These are phyloP conservation scores for Hysterangium stoloniferum DNA, from an alignment of 768 basidiomycete genomes.

Conservation along the genomic window DNA sequence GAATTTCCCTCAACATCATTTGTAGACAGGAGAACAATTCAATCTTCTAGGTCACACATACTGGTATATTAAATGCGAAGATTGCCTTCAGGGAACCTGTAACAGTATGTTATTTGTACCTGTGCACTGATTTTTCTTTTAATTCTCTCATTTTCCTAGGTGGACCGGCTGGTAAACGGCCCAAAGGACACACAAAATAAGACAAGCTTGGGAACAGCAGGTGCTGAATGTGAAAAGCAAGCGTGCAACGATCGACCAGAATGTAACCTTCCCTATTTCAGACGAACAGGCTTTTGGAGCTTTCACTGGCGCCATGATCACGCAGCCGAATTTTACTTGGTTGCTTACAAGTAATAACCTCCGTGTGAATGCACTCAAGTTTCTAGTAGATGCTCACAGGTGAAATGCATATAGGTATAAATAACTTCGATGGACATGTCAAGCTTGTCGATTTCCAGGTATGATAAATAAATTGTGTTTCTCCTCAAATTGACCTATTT, in stretches of 20 bases:
- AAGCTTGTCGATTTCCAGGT: constrained; percentile 44
- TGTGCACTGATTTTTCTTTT: background rate
- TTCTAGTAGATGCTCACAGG: constrained; percentile 35
- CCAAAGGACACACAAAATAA: constrained; percentile 30
- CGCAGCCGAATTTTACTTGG: constrained; percentile 62
- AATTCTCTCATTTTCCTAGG: constrained; percentile 5
- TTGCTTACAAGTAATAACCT: constrained; percentile 47
- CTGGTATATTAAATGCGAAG: constrained; percentile 55
- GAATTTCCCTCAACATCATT: no score
- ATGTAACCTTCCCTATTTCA: constrained; percentile 46
- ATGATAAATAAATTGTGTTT: background rate
- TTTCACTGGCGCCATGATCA: constrained; percentile 60
- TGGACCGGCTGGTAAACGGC: constrained; percentile 49
- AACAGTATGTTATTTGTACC: constrained; percentile 25
- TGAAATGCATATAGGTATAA: constrained; percentile 36
- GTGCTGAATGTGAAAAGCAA: constrained; percentile 42
- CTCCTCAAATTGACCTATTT: background rate
- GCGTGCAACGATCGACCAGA: constrained; percentile 56
- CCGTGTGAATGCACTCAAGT: constrained; percentile 55
- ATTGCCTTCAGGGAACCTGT: constrained; percentile 55
- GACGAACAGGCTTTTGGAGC: constrained; percentile 51
- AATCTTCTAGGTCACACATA: constrained; percentile 63
- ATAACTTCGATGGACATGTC: constrained; percentile 54
- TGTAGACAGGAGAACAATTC: no score
- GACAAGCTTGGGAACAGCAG: constrained; percentile 45